Base-by-base conservation (phyloP, 768 basidiomycete species). In the Mycena kentingensis region DNA sequence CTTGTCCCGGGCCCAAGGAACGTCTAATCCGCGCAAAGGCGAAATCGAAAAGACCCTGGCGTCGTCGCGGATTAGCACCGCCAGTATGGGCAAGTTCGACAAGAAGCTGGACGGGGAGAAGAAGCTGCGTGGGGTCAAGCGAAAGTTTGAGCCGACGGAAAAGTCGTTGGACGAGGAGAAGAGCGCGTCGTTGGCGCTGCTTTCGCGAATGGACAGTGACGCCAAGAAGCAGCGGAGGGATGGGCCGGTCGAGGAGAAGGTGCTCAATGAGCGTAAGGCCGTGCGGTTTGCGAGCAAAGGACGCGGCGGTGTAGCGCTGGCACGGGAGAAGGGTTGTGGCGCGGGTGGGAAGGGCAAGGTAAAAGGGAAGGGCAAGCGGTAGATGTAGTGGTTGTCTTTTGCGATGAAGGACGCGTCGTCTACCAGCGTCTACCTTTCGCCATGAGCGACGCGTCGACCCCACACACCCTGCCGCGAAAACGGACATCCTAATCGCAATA, bases 31-130 rank as follows among this genome's bases (percentile, higher is more conserved):
- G 21, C 83, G 90, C 21, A 92, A 93, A 70, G 60, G 66, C 13
- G 85, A 91, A 13, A 80, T 98, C 16, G 88, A 93, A 19, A 77
- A 78, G 51, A 87, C 88, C 2, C 74, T 97, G 22, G 83, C 90
- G 7, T 79, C 85, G 11, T 85, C 88, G 2, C 83, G 90, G 53
- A 73, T 77, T 25, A 93, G 93, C 55, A 99, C 97, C 0, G 97
- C 94, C 0, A 95, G 92, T 62, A 87, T 99, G 87, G 97, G 97
- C 58, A 87, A 82, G 61, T 99, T 97, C 62, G 96, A 98, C 68
- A 87, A 83, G 58, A 84, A 78, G 64, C 79, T 98, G 19, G 88
- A 95, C 46, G 95, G 95, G 12, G 97, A 99, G 70, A 89, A 90
- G 68, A 94, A 92, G 70, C 67, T 85, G 37, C 82, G 83, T 29